Evolutionary conservation across 164 flowering plant species (phyloP), one percentile per base, ranked within the genome.

Genomic region (Macadamia tetraphylla): DNA sequence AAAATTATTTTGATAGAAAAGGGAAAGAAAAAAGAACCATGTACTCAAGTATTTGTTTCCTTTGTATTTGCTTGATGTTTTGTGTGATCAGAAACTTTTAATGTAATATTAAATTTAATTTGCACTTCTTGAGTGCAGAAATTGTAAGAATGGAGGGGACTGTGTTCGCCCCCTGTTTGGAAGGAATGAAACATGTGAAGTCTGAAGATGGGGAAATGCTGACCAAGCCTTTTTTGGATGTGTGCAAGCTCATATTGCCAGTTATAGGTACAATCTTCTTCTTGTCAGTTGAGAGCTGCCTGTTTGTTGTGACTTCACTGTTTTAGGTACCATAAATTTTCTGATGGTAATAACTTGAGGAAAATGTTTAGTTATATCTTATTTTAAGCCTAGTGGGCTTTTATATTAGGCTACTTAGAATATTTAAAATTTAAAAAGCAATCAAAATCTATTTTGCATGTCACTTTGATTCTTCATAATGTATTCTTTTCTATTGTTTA

Each of bases 161-260:
- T 53, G 86, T 81, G 48, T 93, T 93, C 66, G 71, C 83, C 30
- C 86, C 92, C 2, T 78, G 83, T 35, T 62, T 94, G 83, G 89
- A 86, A 78, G 91, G 85, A 77, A 83, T 88, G 77, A 84, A 86
- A 72, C 78, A 76, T 77, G 87, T 90, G n/a, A 91, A 83, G 71
- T 76, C 94, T 32, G 84, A 80, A 53, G 73, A 79, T 11, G 97
- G 93, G 29, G 85, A 87, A 60, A 70, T 94, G 79, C 83, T 85
- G 49, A 79, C 93, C 56, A 87, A 81, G 84, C 98, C 97, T 73
- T 94, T 94, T 81, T 74, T 94, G 78, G 97, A 91, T 69, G 88
- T 87, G 31, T 91, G 98, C 91, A 90, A 88, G 67, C 74, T 70
- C 42, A 80, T 91, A 18, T 76, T 94, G 76, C 98, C 98, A 44